Conservation (phyloP, 176 grass and related monocot species). For the Aechmea fasciata region DNA sequence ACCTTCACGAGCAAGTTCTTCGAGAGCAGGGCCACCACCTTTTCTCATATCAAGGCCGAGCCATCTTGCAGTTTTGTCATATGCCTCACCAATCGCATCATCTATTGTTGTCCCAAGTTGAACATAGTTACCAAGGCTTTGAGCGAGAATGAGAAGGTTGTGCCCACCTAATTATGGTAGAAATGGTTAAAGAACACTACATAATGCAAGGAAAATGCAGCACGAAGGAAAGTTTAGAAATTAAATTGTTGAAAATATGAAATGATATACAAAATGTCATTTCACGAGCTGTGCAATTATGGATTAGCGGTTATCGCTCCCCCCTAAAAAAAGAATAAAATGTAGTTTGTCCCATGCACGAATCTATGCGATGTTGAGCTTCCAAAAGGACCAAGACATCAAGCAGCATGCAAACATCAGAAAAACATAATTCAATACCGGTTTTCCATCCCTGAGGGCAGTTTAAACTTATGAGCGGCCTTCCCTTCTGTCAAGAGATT, state of each 20-base stretch:
- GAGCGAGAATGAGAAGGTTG: conserved; percentile 89
- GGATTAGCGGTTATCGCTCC: background rate
- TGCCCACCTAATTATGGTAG: conserved; percentile 59
- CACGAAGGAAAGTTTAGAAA: background rate
- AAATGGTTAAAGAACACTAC: conserved; percentile 11
- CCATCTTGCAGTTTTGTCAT: conserved; percentile 96
- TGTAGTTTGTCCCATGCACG: no score
- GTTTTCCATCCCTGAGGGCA: no score
- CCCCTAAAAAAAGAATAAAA: background rate
- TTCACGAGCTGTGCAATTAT: background rate
- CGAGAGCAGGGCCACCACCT: conserved; percentile 91
- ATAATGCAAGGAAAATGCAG: background rate
- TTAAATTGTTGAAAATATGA: background rate
- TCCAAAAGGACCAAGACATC: no score
- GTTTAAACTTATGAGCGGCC: no score
- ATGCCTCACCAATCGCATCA: conserved; percentile 98
- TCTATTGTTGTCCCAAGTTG: conserved; percentile 96
- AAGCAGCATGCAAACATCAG: no score
- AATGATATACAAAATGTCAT: background rate
- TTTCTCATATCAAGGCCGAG: conserved; percentile 89
- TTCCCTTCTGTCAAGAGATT: no score
- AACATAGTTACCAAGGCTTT: conserved; percentile 76
- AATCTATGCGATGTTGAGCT: no score
- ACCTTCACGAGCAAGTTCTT: conserved; percentile 85
- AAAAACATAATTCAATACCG: no score